Conservation (phyloP, 2,329 filamentous ascomycete genomes). For the Cephalotrichum gorgonifer region DNA sequence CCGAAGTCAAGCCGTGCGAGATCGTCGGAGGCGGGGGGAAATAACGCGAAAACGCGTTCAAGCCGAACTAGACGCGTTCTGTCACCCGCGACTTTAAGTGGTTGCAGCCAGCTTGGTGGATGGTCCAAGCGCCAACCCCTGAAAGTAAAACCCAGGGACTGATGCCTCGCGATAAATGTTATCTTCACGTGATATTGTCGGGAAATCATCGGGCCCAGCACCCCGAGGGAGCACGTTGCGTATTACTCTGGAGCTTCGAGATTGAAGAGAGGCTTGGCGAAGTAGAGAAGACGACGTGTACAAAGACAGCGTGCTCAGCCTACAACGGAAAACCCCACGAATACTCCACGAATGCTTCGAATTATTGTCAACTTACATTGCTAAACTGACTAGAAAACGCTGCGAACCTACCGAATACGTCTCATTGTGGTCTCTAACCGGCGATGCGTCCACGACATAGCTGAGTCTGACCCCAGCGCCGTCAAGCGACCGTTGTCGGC, state of each 20-base stretch:
- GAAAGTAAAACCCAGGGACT: background rate
- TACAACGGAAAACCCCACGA: background rate
- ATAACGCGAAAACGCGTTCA: slow-evolving; percentile 8
- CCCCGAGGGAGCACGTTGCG: background rate
- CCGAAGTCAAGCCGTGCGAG: slow-evolving; percentile 4
- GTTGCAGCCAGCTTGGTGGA: slow-evolving; percentile 14
- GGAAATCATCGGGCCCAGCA: slow-evolving; percentile 9
- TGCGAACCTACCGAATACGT: background rate
- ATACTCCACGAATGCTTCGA: background rate
- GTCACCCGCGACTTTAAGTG: slow-evolving; percentile 19
- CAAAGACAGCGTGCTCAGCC: background rate
- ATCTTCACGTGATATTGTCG: slow-evolving; percentile 13
- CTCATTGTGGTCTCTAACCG: slow-evolving; percentile 14
- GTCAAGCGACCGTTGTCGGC: slow-evolving; percentile 24
- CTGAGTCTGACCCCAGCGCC: slow-evolving; percentile 14
- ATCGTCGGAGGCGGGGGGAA: slow-evolving; percentile 3
- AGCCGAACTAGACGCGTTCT: slow-evolving; percentile 9
- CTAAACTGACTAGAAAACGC: background rate
- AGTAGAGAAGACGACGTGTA: background rate
- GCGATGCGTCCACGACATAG: slow-evolving; percentile 43
- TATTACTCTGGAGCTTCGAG: slow-evolving; percentile 1
- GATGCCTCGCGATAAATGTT: slow-evolving; percentile 1
- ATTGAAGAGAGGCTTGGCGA: slow-evolving; percentile 3
- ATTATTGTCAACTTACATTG: background rate
- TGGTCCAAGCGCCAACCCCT: slow-evolving; percentile 3